phyloP scores from a whole-genome alignment of 23 red algal species.

The Chondrus crispus region DNA sequence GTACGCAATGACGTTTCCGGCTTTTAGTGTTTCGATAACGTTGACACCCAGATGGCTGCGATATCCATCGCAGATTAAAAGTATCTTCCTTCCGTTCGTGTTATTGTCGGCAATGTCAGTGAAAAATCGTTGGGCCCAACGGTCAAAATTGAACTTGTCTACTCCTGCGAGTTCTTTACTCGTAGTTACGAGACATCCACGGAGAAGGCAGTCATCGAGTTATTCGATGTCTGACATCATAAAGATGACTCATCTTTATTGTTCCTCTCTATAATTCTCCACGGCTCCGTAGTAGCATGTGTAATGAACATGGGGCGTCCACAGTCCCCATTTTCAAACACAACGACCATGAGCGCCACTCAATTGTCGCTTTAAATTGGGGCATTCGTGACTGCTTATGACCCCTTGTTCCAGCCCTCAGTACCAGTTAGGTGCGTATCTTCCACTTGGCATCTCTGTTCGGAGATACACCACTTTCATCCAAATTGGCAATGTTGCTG shows the following conservation, averaged over 20 bases:
- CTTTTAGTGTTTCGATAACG: too few relatives aligned
- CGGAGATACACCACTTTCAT: background rate
- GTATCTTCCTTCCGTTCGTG: background rate
- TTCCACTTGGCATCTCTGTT: background rate
- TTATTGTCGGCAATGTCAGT: background rate
- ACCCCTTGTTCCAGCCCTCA: background rate
- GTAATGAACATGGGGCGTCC: background rate
- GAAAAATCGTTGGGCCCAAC: slow-evolving; percentile 3
- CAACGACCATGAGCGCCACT: background rate
- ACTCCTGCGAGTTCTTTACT: slow-evolving; percentile 1
- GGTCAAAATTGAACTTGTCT: background rate
- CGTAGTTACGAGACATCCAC: background rate
- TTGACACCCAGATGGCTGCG: background rate
- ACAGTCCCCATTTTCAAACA: background rate
- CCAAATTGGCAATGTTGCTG: background rate
- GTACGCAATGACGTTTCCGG: too few relatives aligned
- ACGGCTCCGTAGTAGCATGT: background rate
- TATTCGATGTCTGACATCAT: too few relatives aligned
- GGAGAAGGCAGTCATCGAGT: background rate
- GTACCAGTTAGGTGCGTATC: background rate
- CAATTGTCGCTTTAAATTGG: background rate
- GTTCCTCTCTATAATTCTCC: background rate
- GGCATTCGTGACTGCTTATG: background rate
- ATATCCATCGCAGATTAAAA: slow-evolving; percentile 4
- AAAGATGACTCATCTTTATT: background rate